phyloP scores from a whole-genome alignment of 352 stramenopile species.

The Globisporangium splendens region DNA sequence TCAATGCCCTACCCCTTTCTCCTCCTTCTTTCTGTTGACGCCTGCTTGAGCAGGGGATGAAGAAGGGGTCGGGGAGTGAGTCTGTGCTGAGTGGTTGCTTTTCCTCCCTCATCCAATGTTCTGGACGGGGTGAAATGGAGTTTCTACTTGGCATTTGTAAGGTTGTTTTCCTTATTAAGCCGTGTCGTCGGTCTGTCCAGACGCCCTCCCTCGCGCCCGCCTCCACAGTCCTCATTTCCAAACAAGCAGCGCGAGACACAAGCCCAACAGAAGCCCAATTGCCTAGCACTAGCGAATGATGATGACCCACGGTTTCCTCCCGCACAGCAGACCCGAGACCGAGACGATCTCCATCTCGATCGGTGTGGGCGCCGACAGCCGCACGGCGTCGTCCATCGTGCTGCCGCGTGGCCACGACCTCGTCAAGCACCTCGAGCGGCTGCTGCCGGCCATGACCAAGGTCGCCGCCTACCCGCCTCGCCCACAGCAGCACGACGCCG shows the following conservation, averaged over 20 bases:
- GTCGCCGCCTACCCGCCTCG: background rate
- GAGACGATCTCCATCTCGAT: conserved; percentile 59
- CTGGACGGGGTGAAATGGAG: background rate
- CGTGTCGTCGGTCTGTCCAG: background rate
- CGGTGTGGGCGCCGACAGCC: conserved; percentile 24
- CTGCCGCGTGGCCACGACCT: conserved; percentile 47
- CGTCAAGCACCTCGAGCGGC: conserved; percentile 41
- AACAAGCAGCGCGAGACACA: conserved; percentile 8
- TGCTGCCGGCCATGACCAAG: conserved; percentile 28
- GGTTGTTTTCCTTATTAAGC: conserved; percentile 2
- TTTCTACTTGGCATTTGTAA: conserved; percentile 6
- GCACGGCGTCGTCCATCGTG: conserved; percentile 37
- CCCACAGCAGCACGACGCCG: conserved; percentile 14
- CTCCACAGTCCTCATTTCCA: conserved; percentile 10
- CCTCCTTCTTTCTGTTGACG: too few species aligned
- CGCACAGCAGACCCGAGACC: conserved; percentile 12
- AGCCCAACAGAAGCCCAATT: background rate
- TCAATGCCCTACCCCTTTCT: too few species aligned
- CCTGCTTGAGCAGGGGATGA: too few species aligned
- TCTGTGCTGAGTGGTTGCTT: background rate
- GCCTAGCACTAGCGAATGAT: conserved; percentile 15
- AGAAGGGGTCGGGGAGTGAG: background rate
- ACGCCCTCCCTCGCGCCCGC: background rate
- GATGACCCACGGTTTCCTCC: conserved; percentile 19
- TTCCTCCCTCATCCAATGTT: background rate